These are phyloP conservation scores for Dictyostelium firmibasis DNA, from an alignment of 78 protist genomes.

Conservation along the genomic window DNA sequence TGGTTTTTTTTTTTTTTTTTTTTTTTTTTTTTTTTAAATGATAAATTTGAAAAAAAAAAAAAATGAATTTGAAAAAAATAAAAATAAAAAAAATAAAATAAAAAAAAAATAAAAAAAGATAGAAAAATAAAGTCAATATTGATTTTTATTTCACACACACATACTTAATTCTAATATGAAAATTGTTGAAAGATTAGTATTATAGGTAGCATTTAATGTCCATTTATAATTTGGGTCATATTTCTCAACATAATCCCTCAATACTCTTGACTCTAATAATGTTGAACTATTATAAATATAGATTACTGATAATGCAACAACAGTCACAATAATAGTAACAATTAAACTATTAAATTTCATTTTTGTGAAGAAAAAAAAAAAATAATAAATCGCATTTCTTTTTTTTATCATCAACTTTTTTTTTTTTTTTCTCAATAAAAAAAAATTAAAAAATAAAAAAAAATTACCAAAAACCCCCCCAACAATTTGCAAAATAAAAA, in stretches of 20 bases:
- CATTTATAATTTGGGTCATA: slow-evolving; percentile 2
- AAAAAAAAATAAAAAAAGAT: no score
- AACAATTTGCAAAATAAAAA: no score
- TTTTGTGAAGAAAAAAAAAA: neutral
- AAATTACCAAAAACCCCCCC: no score
- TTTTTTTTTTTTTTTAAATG: neutral
- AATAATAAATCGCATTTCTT: neutral
- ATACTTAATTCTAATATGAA: slow-evolving; percentile 11
- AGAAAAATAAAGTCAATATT: no score
- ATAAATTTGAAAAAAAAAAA: no score
- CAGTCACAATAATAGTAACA: neutral
- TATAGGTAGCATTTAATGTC: neutral
- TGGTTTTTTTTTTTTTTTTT: neutral
- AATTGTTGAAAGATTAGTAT: neutral
- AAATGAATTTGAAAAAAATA: no score
- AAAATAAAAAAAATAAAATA: no score
- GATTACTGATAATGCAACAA: neutral
- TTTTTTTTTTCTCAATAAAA: no score
- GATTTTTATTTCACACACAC: neutral
- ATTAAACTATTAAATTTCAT: neutral
- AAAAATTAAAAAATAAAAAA: no score
- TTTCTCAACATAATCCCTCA: neutral
- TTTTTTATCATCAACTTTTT: no score
- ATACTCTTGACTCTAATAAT: neutral
- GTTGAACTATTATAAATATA: neutral